Evolutionary conservation across 306 rosid species (phyloP), one percentile per base, ranked within the genome.

Genomic region (Prunus dulcis): DNA sequence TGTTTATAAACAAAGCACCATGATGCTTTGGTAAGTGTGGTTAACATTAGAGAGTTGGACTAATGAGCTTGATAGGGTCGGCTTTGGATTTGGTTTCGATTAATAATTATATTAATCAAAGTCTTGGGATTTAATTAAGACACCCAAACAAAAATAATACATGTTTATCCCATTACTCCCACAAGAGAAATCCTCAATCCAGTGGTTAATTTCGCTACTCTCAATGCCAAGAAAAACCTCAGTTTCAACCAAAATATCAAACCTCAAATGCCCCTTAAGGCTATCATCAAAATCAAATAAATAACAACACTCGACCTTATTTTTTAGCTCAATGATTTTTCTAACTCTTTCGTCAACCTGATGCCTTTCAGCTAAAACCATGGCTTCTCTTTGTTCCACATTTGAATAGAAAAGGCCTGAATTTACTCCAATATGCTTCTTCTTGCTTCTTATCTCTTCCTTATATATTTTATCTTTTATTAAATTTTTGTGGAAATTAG

Each of bases 391-490:
- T 88, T 95, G 97, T 75, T 92, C 97, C 17, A 97, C 96, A 85
- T 72, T 95, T 73, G 99, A 95, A 97, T 95, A 95, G 91, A 95
- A 95, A 86, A 95, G 92, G 9, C 97, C 99, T 62, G 99, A 83
- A 83, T 95, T 95, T 81, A 95, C 70, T 85, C 92, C 99, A 90
- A 28, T 28, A 28, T 28, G 30, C 3, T 28, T 28, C 30, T 28
- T 28, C 30, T 28, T 28, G 30, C 30, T 28, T 28, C 30, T 27
- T 27, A 3, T 27, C 30, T 27, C 30, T 27, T 27, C 30, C 0
- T 28, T 28, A 28, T 2, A 28, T 28, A 28, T 28, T 28, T 28
- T 3, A 28, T 28, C 30, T 28, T 28, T 28, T 28, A 28, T 28
- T 28, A 28, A 3, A 28, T 28, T 28, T 28, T 28, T 28, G 30